Conservation (phyloP, 495 filamentous ascomycete genomes). For the Wilcoxina mikolae region DNA sequence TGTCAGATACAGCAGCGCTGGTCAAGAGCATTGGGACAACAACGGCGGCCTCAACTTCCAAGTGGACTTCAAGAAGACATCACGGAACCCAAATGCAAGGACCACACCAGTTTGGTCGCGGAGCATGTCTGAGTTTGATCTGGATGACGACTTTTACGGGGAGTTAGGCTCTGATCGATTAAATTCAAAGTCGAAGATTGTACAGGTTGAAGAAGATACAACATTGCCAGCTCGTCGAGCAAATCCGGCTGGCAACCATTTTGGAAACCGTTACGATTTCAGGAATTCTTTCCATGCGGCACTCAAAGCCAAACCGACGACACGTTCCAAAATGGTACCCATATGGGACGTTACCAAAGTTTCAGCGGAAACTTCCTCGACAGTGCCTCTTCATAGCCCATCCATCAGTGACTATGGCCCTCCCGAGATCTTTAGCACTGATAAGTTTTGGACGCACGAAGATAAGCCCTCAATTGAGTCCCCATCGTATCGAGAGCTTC, state of each 20-base stretch:
- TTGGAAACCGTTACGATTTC: conserved; percentile 88
- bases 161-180: conserved; percentile 2
- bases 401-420: conserved; percentile 28
- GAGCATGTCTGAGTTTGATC: conserved; percentile 49
- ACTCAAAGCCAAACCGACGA: conserved; percentile 34
- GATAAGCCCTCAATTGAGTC: conserved; percentile 50
- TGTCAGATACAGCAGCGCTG: conserved; percentile 71
- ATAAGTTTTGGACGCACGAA: conserved; percentile 9
- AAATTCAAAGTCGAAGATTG: conserved; percentile 14
- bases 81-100: conserved; percentile 7
- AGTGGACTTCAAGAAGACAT: conserved; percentile 76
- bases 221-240: conserved; percentile 39
- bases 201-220: conserved; percentile 30
- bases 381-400: conserved; percentile 15
- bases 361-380: conserved; percentile 10
- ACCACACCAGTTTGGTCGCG: conserved; percentile 36
- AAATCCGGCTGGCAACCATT: conserved; percentile 55
- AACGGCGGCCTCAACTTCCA: conserved; percentile 76
- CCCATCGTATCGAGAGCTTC: conserved; percentile 76
- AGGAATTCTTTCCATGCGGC: conserved; percentile 63
- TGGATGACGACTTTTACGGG: conserved; percentile 29
- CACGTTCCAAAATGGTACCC: no score
- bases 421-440: conserved; percentile 31
- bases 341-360: conserved; percentile 21
- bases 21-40: conserved; percentile 91